Conservation (phyloP, 2,329 filamentous ascomycete genomes). For the Fusarium redolens region DNA sequence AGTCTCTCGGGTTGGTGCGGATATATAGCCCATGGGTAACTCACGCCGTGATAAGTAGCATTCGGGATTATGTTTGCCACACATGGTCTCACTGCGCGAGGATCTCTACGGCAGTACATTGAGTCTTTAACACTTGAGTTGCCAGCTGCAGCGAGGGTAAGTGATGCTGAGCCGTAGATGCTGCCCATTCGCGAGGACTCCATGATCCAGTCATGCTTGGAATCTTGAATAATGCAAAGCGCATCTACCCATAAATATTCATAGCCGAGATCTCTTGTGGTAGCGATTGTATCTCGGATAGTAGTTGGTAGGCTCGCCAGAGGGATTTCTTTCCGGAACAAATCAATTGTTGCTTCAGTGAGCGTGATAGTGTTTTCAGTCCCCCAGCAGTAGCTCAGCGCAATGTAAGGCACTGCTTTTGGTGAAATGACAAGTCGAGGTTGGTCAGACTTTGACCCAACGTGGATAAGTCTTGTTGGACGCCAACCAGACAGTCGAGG, state of each 20-base stretch:
- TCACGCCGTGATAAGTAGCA: neutral
- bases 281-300: neutral
- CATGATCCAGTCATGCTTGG: neutral
- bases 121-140: neutral
- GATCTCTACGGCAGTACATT: neutral
- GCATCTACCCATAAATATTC: slow-evolving; percentile 3
- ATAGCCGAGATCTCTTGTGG: neutral
- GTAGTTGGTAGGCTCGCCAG: neutral
- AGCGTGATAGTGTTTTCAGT: neutral
- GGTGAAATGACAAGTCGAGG: neutral
- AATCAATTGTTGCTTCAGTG: rapidly evolving
- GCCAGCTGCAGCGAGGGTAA: neutral
- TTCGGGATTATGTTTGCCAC: neutral
- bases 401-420: rapidly evolving
- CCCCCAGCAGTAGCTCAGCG: slow-evolving; percentile 9
- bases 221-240: slow-evolving; percentile 3
- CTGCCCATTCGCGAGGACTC: neutral
- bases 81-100: neutral
- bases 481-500: neutral
- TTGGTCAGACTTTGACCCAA: neutral
- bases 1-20: neutral
- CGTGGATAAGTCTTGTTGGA: neutral
- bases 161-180: neutral
- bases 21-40: slow-evolving; percentile 9
- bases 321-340: neutral